These are phyloP conservation scores for Phialophora macrospora DNA, from an alignment of 2,329 filamentous ascomycete genomes.

Conservation along the genomic window DNA sequence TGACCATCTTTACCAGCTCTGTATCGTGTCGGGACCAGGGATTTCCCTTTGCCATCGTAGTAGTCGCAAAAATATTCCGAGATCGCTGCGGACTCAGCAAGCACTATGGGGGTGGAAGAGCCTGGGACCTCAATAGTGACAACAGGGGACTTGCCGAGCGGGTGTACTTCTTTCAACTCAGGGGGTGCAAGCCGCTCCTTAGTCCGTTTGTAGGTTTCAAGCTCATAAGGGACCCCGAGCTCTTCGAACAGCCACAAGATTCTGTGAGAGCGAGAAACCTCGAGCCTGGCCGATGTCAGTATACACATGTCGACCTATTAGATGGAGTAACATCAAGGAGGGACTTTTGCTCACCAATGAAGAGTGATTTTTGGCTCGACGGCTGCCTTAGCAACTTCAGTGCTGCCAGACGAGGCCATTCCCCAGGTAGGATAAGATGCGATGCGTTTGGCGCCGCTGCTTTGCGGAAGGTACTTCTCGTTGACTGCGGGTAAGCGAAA, in stretches of 20 bases:
- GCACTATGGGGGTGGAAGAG: constrained; percentile 59
- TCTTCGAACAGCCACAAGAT: constrained; percentile 87
- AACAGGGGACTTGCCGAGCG: constrained; percentile 84
- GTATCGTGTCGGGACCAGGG: constrained; percentile 59
- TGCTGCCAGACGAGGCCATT: constrained; percentile 16
- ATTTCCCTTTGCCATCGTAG: constrained; percentile 53
- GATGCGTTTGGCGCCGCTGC: not conserved
- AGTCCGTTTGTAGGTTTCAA: constrained; percentile 76
- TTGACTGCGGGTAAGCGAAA: not conserved
- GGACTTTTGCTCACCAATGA: constrained; percentile 59
- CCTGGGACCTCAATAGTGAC: constrained; percentile 65
- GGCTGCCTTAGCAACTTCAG: not conserved
- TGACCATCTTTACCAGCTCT: constrained; percentile 59
- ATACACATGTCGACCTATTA: not conserved
- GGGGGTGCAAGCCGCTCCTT: constrained; percentile 71
- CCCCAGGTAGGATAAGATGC: not conserved
- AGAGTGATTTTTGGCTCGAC: constrained; percentile 60
- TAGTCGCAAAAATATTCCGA: constrained; percentile 79
- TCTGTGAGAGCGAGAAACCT: constrained; percentile 79
- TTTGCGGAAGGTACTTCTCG: not conserved
- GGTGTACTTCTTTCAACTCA: constrained; percentile 77
- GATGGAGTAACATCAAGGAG: not conserved
- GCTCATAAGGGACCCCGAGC: constrained; percentile 75
- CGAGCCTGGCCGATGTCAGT: constrained; percentile 64
- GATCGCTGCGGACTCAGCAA: constrained; percentile 83